Evolutionary conservation across 257 asterid species (phyloP).

Genomic region (Eustoma russellianum): DNA sequence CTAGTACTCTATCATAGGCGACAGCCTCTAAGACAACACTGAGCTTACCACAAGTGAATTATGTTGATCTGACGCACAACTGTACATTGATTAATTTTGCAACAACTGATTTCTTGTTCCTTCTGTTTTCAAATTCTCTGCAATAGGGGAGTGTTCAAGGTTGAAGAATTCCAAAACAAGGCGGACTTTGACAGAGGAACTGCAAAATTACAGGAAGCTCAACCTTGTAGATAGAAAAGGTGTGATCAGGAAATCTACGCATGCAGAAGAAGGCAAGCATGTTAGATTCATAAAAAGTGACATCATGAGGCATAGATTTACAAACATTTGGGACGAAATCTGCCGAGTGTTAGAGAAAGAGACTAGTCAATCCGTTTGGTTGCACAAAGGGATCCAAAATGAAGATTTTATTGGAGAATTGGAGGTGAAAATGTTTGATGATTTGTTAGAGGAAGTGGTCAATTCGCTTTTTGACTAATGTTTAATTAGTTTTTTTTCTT

Average conservation of each 20-base stretch:
- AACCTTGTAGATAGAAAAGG: conserved; percentile 1
- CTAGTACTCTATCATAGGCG: too few relatives aligned
- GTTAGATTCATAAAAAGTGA: conserved; percentile 5
- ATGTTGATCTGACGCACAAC: too few relatives aligned
- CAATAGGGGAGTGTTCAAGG: conserved; percentile 38
- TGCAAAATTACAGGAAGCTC: conserved; percentile 28
- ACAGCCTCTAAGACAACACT: too few relatives aligned
- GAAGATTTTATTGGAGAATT: conserved; percentile 37
- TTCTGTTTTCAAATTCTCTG: neutral
- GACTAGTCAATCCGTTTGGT: conserved; percentile 40
- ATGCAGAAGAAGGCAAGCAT: neutral
- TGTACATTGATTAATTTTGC: too few relatives aligned
- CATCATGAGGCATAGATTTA: neutral
- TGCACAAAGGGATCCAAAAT: conserved; percentile 12
- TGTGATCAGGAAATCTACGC: conserved; percentile 6
- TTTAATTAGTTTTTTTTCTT: too few relatives aligned
- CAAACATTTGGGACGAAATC: conserved; percentile 24
- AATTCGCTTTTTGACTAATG: conserved; percentile 6
- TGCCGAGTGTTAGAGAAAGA: conserved; percentile 38
- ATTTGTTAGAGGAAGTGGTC: conserved; percentile 36
- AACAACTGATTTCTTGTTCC: too few relatives aligned
- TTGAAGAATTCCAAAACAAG: conserved; percentile 41
- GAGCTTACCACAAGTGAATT: too few relatives aligned
- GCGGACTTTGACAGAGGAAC: conserved; percentile 57
- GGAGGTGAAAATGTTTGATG: conserved; percentile 34